Percentiles rank a stretch among this genome's conserved stretches.
phyloP scores from a whole-genome alignment of 345 rosid species.

The Citrus medica region DNA sequence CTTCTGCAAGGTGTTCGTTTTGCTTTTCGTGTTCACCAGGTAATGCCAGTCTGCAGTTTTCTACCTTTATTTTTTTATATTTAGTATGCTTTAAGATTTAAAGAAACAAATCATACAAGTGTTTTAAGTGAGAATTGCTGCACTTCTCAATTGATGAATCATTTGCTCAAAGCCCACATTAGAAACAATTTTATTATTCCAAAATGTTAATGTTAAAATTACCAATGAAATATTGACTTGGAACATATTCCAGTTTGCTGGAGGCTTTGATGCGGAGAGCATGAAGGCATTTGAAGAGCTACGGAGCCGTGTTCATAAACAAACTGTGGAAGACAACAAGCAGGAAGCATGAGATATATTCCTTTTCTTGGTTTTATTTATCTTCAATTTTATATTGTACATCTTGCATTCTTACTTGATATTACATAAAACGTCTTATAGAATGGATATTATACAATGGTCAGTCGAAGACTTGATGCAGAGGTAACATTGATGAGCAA shows the following conservation, averaged over 20 bases:
- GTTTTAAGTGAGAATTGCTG: neutral
- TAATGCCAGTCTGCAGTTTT: slow-evolving; percentile 16
- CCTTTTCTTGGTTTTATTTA: neutral
- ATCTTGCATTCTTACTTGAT: slow-evolving; percentile 9
- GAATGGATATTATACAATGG: slow-evolving; percentile 13
- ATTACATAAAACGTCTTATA: slow-evolving; percentile 1
- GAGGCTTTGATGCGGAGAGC: slow-evolving; percentile 97
- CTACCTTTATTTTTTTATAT: neutral
- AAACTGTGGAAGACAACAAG: slow-evolving; percentile 42
- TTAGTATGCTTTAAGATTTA: neutral
- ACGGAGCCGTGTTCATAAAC: slow-evolving; percentile 63
- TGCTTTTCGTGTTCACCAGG: slow-evolving; percentile 98
- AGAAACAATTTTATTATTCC: neutral
- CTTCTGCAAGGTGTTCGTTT: slow-evolving; percentile 92
- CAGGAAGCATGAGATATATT: slow-evolving; percentile 27
- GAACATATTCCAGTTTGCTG: slow-evolving; percentile 68
- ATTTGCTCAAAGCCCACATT: neutral
- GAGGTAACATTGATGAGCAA: neutral
- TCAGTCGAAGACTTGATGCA: neutral
- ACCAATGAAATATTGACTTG: neutral
- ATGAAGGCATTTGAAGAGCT: slow-evolving; percentile 98
- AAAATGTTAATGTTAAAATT: neutral
- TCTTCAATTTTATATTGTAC: slow-evolving; percentile 23
- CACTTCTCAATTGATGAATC: neutral
- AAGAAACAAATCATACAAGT: neutral